Evolutionary conservation across 257 asterid genomes (phyloP), one percentile per base, ranked within the genome.

Genomic region (Scutellaria minor): DNA sequence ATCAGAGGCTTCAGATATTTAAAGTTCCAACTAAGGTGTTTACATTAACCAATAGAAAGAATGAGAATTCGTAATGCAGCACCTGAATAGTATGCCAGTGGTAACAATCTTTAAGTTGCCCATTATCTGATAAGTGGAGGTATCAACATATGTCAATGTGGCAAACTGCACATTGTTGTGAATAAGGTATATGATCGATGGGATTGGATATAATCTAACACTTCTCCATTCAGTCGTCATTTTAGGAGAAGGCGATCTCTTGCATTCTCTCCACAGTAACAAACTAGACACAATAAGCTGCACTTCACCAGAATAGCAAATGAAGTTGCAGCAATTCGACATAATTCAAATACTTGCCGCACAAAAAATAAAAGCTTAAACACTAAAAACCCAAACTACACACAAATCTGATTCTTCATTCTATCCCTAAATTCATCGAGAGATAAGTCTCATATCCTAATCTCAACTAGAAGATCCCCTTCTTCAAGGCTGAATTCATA

Each of bases 151-250:
- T 18, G 97, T 92, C 84, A 95, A 76, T 12, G 99, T 95, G 60
- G 99, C 98, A 82, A 95, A 95, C 85, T 95, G 99, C 46, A 95
- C 96, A 77, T 95, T 95, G 86, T 95, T 95, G 87, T 95, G 99
- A 72, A 95, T 73, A 58, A 95, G 96, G 88, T 95, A 95, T 78
- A 95, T 95, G 83, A 95, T 78, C 7, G 98, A 95, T 0, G 99
- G 98, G 68, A 95, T 92, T 0, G 95, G 98, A 73, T 81, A 92
- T 64, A 95, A 72, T 5, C 97, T 86, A 55, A 95, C 76, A 71
- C 84, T 90, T 81, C 70, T 85, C 98, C 98, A 92, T 2, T 92
- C 97, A 0, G 90, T 95, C 0, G 98, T 88, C 88, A 95, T 90
- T 86, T 89, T 90, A 44, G 99, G 98, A 71, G 93, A 78, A 68